These are phyloP conservation scores for Citrus trifoliata DNA, from an alignment of 345 rosid genomes.

Conservation along the genomic window DNA sequence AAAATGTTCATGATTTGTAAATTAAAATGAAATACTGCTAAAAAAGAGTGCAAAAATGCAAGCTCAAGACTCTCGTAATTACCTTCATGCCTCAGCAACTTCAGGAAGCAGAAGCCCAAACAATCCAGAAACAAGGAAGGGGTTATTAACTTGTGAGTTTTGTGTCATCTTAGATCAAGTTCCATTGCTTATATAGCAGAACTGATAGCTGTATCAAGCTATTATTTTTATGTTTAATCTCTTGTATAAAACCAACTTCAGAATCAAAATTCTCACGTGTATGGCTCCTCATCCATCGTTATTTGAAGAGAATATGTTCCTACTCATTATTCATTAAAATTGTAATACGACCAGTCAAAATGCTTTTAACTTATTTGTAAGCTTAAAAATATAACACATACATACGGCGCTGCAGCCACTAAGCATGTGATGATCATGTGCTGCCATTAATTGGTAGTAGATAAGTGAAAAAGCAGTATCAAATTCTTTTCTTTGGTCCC, in stretches of 20 bases:
- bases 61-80: neutral
- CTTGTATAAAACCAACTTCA: conserved; percentile 22
- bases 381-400: neutral
- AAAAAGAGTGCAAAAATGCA: neutral
- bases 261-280: conserved; percentile 27
- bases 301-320: conserved; percentile 39
- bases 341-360: conserved; percentile 7
- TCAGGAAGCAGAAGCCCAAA: neutral
- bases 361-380: neutral
- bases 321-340: neutral
- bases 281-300: conserved; percentile 37
- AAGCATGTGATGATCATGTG: neutral
- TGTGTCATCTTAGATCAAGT: conserved; percentile 5
- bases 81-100: neutral
- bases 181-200: conserved; percentile 24
- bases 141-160: neutral
- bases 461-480: conserved; percentile 21
- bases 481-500: conserved; percentile 24
- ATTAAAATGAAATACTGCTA: too few relatives aligned
- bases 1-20: too few relatives aligned
- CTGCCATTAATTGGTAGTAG: neutral
- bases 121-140: neutral
- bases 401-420: neutral
- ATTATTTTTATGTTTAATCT: neutral
- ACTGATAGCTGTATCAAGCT: neutral